A percentile compares a stretch with the other conserved stretches of the same genome.
phyloP scores from a whole-genome alignment of 441 rosid genomes.

The Adansonia rubrostipa region DNA sequence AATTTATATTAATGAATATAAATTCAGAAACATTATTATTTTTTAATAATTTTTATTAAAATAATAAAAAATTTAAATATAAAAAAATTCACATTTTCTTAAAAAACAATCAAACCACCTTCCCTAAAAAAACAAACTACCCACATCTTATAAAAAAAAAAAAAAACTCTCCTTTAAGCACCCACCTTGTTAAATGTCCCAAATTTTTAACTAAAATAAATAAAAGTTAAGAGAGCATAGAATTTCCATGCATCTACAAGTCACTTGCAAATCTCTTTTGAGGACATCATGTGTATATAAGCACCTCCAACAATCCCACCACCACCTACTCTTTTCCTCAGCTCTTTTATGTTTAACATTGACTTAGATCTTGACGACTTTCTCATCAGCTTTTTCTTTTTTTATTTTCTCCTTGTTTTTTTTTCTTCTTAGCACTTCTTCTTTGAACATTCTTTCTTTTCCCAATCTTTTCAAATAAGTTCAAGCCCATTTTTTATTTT shows the following conservation, averaged over 20 bases:
- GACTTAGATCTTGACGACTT: slow-evolving; percentile 31
- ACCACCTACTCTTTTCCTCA: slow-evolving; percentile 21
- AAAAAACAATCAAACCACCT: too few species aligned
- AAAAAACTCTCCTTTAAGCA: too few species aligned
- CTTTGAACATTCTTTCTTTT: not conserved
- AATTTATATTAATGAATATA: too few species aligned
- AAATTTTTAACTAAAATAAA: too few species aligned
- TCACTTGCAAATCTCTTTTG: not conserved
- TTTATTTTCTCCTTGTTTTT: not conserved
- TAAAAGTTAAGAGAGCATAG: not conserved
- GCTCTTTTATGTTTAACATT: not conserved
- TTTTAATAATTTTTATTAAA: too few species aligned
- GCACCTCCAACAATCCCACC: slow-evolving; percentile 26
- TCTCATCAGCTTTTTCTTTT: not conserved
- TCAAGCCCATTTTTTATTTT: not conserved
- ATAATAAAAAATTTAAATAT: too few species aligned
- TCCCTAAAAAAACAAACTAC: too few species aligned
- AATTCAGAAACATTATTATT: too few species aligned
- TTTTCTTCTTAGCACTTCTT: not conserved
- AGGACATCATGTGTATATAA: slow-evolving; percentile 35
- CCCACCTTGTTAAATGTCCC: too few species aligned
- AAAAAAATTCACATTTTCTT: too few species aligned
- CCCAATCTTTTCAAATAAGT: not conserved
- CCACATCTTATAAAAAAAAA: too few species aligned
- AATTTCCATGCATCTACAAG: slow-evolving; percentile 29